These are phyloP conservation scores for Mycosphaerelloides madeirae DNA, from an alignment of 2,329 filamentous ascomycete genomes.

Conservation along the genomic window DNA sequence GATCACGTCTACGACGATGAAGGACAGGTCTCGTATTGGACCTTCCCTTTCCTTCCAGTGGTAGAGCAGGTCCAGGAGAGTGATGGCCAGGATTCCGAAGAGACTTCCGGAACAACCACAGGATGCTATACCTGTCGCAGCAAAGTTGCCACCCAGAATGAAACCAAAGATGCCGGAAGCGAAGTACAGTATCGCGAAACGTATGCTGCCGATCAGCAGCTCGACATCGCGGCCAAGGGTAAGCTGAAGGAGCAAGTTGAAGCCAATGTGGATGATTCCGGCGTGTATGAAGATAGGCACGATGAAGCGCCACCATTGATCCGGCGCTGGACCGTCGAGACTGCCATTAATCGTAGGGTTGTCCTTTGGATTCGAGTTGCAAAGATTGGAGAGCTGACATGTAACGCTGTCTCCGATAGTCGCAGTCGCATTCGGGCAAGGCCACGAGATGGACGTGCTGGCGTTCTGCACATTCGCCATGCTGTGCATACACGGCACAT, in stretches of 20 bases:
- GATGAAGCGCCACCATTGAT: conserved; percentile 98
- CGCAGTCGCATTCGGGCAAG: conserved; percentile 68
- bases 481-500: conserved; percentile 91
- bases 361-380: conserved; percentile 74
- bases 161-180: conserved; percentile 92
- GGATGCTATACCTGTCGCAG: conserved; percentile 72
- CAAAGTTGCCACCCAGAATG: conserved; percentile 90
- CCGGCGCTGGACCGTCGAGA: conserved; percentile 59
- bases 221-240: conserved; percentile 93
- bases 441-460: conserved; percentile 58
- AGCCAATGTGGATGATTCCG: conserved; percentile 88
- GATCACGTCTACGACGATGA: conserved; percentile 76
- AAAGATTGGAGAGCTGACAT: conserved; percentile 77
- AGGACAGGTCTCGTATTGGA: conserved; percentile 79
- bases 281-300: conserved; percentile 92
- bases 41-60: conserved; percentile 76
- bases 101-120: conserved; percentile 82
- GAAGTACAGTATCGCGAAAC: conserved; percentile 87
- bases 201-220: conserved; percentile 76
- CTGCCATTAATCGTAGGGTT: conserved; percentile 53
- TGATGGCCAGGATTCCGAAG: conserved; percentile 87
- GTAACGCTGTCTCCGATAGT: conserved; percentile 54
- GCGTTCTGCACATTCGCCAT: conserved; percentile 52
- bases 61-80: conserved; percentile 84
- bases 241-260: conserved; percentile 89